Percentiles rank a stretch among this genome's conserved stretches.
Conservation (phyloP, 352 stramenopile species). For the Pythium brassicae region DNA sequence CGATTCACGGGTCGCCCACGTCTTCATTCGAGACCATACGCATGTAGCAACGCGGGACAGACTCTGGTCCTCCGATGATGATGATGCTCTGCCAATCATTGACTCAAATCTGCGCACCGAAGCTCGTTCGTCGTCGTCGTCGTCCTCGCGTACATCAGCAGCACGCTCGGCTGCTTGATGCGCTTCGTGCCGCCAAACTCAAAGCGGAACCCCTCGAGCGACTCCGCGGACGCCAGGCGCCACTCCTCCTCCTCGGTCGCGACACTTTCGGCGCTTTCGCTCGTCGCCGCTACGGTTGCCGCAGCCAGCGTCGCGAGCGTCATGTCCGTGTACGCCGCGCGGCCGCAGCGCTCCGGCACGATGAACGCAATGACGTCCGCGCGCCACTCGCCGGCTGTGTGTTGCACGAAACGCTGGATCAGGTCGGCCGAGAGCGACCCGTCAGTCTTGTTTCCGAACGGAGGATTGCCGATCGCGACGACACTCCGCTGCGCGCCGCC, state of each 20-base stretch:
- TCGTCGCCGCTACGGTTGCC: not conserved
- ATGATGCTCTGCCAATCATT: too few relatives aligned
- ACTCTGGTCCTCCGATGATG: too few relatives aligned
- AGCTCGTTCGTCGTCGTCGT: too few relatives aligned
- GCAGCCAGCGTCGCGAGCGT: conserved; percentile 26
- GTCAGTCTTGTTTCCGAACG: conserved; percentile 39
- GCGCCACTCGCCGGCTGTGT: conserved; percentile 42
- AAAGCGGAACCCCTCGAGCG: conserved; percentile 42
- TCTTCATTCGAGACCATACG: too few relatives aligned
- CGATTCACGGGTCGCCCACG: too few relatives aligned
- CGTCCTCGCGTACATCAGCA: conserved; percentile 32
- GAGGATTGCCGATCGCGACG: conserved; percentile 62
- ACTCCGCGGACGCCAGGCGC: conserved; percentile 23
- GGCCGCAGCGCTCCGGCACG: conserved; percentile 54
- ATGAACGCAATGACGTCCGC: conserved; percentile 62
- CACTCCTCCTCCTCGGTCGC: conserved; percentile 14
- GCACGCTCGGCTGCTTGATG: conserved; percentile 63
- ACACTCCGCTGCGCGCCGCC: conserved; percentile 11
- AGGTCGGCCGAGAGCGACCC: conserved; percentile 27
- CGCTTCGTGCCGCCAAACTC: conserved; percentile 54
- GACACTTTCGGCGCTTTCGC: not conserved
- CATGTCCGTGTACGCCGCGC: conserved; percentile 30
- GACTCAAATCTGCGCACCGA: too few relatives aligned
- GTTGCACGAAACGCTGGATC: conserved; percentile 46
- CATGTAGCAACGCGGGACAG: too few relatives aligned